These are phyloP conservation scores for Waltergamsia citrina DNA, from an alignment of 2,329 filamentous ascomycete species.

Conservation along the genomic window DNA sequence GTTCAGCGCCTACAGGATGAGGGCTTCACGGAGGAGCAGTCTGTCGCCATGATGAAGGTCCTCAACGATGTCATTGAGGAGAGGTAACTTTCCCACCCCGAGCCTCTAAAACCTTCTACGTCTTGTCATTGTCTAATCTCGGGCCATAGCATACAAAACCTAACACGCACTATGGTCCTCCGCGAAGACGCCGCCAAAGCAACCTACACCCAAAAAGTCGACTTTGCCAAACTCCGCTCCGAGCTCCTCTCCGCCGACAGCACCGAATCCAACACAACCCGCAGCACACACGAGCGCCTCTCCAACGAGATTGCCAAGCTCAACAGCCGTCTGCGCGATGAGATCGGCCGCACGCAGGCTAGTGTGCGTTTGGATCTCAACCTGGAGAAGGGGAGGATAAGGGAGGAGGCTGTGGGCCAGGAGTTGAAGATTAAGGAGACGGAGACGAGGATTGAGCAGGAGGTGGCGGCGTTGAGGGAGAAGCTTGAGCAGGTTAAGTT, in stretches of 20 bases:
- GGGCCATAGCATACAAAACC: constrained; percentile 71
- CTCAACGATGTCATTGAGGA: constrained; percentile 96
- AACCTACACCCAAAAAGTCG: constrained; percentile 80
- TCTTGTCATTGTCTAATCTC: neutral
- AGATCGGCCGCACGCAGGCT: constrained; percentile 89
- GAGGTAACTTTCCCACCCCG: constrained; percentile 42
- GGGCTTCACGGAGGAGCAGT: constrained; percentile 91
- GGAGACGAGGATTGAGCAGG: constrained; percentile 96
- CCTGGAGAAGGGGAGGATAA: constrained; percentile 89
- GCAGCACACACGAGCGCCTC: constrained; percentile 81
- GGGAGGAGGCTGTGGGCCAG: constrained; percentile 92
- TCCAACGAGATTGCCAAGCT: constrained; percentile 94
- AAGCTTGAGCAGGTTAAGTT: constrained; percentile 97
- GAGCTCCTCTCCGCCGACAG: constrained; percentile 89
- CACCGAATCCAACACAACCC: constrained; percentile 81
- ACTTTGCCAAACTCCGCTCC: constrained; percentile 93
- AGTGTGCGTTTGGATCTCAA: constrained; percentile 89
- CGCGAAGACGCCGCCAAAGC: constrained; percentile 85
- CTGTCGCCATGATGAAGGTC: constrained; percentile 97
- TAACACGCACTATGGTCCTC: constrained; percentile 95
- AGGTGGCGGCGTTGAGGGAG: constrained; percentile 82
- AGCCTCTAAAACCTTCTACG: too few relatives aligned
- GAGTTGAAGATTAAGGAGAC: constrained; percentile 99
- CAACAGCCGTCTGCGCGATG: constrained; percentile 79
- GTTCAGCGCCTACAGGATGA: constrained; percentile 83